Conservation (phyloP, 2,329 filamentous ascomycete genomes). For the Talaromyces albobiverticillius region DNA sequence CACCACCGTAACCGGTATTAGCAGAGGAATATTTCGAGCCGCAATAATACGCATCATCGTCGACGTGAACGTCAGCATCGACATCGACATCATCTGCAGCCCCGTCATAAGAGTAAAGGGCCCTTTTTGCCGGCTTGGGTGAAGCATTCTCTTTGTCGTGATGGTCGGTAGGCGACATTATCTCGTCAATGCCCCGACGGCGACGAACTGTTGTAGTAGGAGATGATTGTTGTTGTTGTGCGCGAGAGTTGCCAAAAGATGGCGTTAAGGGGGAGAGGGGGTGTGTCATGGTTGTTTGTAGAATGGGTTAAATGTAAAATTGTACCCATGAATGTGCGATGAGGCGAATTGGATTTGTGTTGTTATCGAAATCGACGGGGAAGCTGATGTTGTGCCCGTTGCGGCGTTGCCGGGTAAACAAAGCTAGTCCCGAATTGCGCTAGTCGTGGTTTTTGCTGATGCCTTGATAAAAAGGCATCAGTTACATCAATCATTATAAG, state of each 20-base stretch:
- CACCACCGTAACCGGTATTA: conserved; percentile 2
- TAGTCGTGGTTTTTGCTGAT: not conserved
- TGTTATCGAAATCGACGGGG: too few relatives aligned
- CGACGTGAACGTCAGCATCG: conserved; percentile 15
- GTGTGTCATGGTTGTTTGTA: conserved; percentile 31
- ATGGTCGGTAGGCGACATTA: conserved; percentile 16
- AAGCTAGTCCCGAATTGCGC: conserved; percentile 23
- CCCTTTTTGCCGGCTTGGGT: conserved; percentile 28
- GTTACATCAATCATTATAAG: too few relatives aligned
- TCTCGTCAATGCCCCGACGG: conserved; percentile 19
- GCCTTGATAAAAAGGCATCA: not conserved
- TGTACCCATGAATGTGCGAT: not conserved
- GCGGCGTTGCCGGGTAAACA: conserved; percentile 28
- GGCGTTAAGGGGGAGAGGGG: conserved; percentile 41
- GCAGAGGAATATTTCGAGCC: conserved; percentile 16
- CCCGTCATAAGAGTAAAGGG: conserved; percentile 15
- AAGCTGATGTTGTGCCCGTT: conserved; percentile 23
- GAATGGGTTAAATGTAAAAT: not conserved
- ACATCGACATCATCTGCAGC: conserved; percentile 18
- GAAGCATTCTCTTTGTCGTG: conserved; percentile 22
- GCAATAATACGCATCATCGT: conserved; percentile 7
- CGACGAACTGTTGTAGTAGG: conserved; percentile 17
- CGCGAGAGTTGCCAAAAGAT: conserved; percentile 40
- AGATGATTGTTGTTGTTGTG: conserved; percentile 23
- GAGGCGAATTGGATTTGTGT: not conserved